phyloP scores from a whole-genome alignment of 345 rosid genomes.

The Citrus cavaleriei region DNA sequence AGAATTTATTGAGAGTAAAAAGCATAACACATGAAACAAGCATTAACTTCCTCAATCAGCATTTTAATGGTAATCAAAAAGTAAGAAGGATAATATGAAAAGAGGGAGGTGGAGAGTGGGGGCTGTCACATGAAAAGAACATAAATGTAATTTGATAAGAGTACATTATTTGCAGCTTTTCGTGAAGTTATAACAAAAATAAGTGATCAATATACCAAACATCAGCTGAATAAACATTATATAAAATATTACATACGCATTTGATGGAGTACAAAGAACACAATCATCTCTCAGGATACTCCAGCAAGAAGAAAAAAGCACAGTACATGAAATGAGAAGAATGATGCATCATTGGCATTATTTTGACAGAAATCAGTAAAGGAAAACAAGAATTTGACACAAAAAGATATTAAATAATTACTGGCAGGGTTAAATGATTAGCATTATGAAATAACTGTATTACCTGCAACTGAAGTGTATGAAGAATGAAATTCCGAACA shows the following conservation, averaged over 20 bases:
- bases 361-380: not conserved
- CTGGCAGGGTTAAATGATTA: not conserved
- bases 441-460: not conserved
- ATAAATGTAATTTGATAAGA: not conserved
- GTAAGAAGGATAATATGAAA: too few relatives aligned
- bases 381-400: not conserved
- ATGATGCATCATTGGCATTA: not conserved
- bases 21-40: not conserved
- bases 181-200: not conserved
- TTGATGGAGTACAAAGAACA: not conserved
- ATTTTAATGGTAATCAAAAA: not conserved
- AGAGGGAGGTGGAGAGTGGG: too few relatives aligned
- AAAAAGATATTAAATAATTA: too few relatives aligned
- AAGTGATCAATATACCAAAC: not conserved
- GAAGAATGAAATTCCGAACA: constrained; percentile 50
- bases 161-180: not conserved
- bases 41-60: not conserved
- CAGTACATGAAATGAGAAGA: not conserved
- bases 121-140: not conserved
- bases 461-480: constrained; percentile 63
- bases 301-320: not conserved
- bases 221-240: not conserved
- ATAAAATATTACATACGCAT: not conserved
- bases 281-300: not conserved
- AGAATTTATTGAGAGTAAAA: not conserved